phyloP scores from a whole-genome alignment of 148 eudicot genomes.

The Heliosperma pusillum region DNA sequence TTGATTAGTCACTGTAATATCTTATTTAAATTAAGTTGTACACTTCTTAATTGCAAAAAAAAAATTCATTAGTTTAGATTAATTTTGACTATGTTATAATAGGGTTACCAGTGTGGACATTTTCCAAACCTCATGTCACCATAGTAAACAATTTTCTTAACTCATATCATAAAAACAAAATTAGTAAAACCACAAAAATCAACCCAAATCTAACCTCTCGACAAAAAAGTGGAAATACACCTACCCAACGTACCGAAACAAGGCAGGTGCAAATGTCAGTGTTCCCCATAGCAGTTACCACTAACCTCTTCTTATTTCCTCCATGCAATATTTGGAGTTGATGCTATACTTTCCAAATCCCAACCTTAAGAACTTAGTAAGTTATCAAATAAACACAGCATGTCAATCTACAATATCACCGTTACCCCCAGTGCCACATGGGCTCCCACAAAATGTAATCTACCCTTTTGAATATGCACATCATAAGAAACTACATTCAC shows the following conservation, averaged over 20 bases:
- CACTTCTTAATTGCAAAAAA: no score
- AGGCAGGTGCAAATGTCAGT: background rate
- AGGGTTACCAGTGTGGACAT: no score
- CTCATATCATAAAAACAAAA: no score
- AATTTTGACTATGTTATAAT: no score
- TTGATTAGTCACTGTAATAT: no score
- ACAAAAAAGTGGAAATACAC: background rate
- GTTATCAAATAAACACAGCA: background rate
- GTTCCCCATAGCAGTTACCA: background rate
- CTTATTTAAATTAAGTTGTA: no score
- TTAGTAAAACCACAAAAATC: no score
- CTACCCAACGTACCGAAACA: background rate
- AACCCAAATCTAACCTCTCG: no score
- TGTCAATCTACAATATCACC: background rate
- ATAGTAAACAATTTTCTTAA: no score
- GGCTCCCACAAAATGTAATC: conserved; percentile 3
- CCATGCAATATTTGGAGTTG: background rate
- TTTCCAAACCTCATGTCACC: no score
- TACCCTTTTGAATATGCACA: background rate
- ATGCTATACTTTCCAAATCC: background rate
- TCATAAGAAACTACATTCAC: background rate
- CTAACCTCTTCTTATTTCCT: background rate
- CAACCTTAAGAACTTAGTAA: background rate
- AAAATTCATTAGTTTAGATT: no score
- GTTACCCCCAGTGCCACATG: background rate